phyloP scores from a whole-genome alignment of 139 green algal genomes.

The Micromonas pusilla region DNA sequence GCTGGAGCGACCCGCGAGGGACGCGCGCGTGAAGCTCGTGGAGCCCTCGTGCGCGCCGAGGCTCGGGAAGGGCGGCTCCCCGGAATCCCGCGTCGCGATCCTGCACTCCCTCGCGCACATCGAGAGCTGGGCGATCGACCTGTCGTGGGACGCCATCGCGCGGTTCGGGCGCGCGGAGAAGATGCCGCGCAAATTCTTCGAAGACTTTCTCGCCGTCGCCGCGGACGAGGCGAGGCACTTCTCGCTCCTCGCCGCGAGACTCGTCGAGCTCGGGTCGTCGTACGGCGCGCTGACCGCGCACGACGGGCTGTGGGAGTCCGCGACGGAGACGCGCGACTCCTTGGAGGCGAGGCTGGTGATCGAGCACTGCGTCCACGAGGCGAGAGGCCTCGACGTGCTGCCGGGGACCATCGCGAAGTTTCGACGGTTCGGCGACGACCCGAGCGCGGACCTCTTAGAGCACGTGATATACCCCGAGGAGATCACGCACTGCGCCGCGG shows the following conservation, averaged over 20 bases:
- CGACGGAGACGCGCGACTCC: conserved; percentile 52
- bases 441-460: conserved; percentile 59
- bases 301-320: conserved; percentile 72
- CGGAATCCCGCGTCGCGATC: conserved; percentile 42
- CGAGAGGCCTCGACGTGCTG: conserved; percentile 77
- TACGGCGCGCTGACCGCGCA: conserved; percentile 75
- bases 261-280: conserved; percentile 55
- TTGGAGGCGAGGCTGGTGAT: conserved; percentile 74
- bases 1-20: not conserved
- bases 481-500: conserved; percentile 78
- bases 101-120: conserved; percentile 65
- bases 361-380: conserved; percentile 88
- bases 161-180: conserved; percentile 54
- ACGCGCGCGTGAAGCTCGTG: conserved; percentile 45
- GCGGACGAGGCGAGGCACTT: conserved; percentile 82
- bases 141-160: conserved; percentile 78
- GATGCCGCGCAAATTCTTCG: conserved; percentile 62
- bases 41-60: conserved; percentile 37
- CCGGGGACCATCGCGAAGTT: conserved; percentile 79
- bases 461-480: conserved; percentile 78
- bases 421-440: conserved; percentile 49
- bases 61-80: conserved; percentile 54
- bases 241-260: conserved; percentile 45
- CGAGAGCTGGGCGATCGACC: conserved; percentile 72
- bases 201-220: conserved; percentile 77